A percentile compares a stretch with the other conserved stretches of the same genome.
These are phyloP conservation scores for Eustoma russellianum DNA, from an alignment of 257 asterid species.

Conservation along the genomic window DNA sequence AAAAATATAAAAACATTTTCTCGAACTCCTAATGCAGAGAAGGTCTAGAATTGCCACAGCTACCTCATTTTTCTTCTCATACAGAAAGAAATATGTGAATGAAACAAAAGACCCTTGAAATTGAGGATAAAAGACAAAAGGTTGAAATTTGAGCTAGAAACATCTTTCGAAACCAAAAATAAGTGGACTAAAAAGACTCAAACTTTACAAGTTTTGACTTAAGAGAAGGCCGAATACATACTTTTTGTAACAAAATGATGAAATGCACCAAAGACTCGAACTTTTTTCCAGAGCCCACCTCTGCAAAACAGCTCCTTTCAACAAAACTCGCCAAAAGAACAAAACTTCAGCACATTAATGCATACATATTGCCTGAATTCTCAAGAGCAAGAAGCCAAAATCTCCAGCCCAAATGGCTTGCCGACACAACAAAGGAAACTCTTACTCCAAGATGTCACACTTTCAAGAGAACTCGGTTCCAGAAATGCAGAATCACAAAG, in stretches of 20 bases:
- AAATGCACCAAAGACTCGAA: too few species aligned
- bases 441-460: neutral
- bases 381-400: neutral
- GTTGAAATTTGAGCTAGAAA: conserved; percentile 8
- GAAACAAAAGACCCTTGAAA: conserved; percentile 2
- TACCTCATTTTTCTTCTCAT: too few species aligned
- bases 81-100: neutral
- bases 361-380: conserved; percentile 12
- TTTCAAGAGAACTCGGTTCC: conserved; percentile 2
- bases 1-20: too few species aligned
- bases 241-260: too few species aligned
- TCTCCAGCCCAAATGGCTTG: conserved; percentile 7
- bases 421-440: neutral
- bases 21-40: too few species aligned
- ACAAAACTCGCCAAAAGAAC: neutral
- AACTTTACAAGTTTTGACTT: conserved; percentile 1
- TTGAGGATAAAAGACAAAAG: conserved; percentile 1
- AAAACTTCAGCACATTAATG: neutral
- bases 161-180: neutral
- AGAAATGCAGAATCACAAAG: too few species aligned
- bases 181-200: conserved; percentile 6
- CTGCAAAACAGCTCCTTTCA: neutral
- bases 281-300: neutral
- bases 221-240: neutral
- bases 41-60: too few species aligned